Base-by-base conservation (phyloP, 805 yeast species). In the Candida rishiriensis region DNA sequence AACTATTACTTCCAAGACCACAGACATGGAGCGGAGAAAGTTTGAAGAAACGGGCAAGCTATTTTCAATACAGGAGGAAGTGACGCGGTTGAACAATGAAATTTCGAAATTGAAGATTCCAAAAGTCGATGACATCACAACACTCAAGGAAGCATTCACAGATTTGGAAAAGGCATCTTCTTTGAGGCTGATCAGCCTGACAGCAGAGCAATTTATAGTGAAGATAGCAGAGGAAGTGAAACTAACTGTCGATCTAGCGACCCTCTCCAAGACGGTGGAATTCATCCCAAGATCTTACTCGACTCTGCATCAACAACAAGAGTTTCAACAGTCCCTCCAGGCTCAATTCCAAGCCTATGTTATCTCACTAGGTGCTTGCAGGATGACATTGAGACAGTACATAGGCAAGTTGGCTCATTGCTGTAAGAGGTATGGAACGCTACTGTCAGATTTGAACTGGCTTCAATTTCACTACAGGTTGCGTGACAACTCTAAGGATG, bases 21-120 rank as follows among this genome's bases (percentile, higher is more conserved):
- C 26, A 21, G 26, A 21, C 4, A 21, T 14, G 3, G 41, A 37
- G 6, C 44, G 41, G 14, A 33, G 7, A 34, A 36, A 6, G 21
- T 34, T 14, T 11, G 18, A 4, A 21, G 7, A 21, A 5, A 5
- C 26, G 7, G 7, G 26, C 26, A 21, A 21, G 26, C 26, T 4
- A 5, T 21, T 7, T 21, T 5, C 33, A 39, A 34, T 36, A 29
- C 8, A 39, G 10, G 45, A 40, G 11, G 42, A 42, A 15, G 28
- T 39, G 13, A 33, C 38, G 16, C 29, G 37, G 10, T 36, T 51
- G 29, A 33, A 44, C 10, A 36, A 28, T 2, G 34, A 48, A 29
- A 33, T 52, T 7, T n/a, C 15, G 10, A 39, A 33, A 21, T 35
- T 43, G 35, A 48, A 42, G 36, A 40, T 47, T 3, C 65, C 65